Evolutionary conservation across 1,284 basidiomycete species (phyloP).

Genomic region (Porogramme epimiltina): DNA sequence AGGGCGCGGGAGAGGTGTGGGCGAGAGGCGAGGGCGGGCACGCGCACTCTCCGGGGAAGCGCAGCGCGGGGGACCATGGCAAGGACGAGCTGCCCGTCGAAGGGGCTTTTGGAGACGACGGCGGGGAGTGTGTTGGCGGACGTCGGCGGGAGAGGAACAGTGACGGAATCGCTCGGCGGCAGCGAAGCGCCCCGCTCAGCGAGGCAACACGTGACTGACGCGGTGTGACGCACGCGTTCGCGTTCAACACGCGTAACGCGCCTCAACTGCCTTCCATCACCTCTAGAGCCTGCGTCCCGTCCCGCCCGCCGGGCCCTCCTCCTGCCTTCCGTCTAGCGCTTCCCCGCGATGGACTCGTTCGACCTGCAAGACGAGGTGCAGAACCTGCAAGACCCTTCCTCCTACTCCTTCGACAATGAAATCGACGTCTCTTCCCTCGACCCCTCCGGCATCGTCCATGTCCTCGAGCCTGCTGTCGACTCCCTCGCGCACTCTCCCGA

Average conservation of each 20-base stretch:
- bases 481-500: slow-evolving; percentile 74
- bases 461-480: slow-evolving; percentile 74
- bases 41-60: slow-evolving; percentile 17
- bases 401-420: slow-evolving; percentile 66
- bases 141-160: neutral
- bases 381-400: slow-evolving; percentile 56
- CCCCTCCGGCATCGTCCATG: slow-evolving; percentile 39
- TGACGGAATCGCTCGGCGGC: neutral
- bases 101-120: slow-evolving; percentile 5
- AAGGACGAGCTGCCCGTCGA: neutral
- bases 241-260: slow-evolving; percentile 7
- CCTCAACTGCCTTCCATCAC: neutral
- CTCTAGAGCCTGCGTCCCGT: neutral
- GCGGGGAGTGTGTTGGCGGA: neutral
- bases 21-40: neutral
- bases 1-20: slow-evolving; percentile 3
- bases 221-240: slow-evolving; percentile 26
- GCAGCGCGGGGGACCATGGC: slow-evolving; percentile 21
- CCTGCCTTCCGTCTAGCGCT: neutral
- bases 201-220: slow-evolving; percentile 10
- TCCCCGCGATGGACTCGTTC: slow-evolving; percentile 42
- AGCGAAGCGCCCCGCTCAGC: neutral
- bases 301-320: neutral
- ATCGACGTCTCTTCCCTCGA: slow-evolving; percentile 57
- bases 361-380: slow-evolving; percentile 79